A percentile compares a stretch with the other conserved stretches of the same genome.
These are phyloP conservation scores for Colletotrichum navitas DNA, from an alignment of 2,329 filamentous ascomycete species.

Conservation along the genomic window DNA sequence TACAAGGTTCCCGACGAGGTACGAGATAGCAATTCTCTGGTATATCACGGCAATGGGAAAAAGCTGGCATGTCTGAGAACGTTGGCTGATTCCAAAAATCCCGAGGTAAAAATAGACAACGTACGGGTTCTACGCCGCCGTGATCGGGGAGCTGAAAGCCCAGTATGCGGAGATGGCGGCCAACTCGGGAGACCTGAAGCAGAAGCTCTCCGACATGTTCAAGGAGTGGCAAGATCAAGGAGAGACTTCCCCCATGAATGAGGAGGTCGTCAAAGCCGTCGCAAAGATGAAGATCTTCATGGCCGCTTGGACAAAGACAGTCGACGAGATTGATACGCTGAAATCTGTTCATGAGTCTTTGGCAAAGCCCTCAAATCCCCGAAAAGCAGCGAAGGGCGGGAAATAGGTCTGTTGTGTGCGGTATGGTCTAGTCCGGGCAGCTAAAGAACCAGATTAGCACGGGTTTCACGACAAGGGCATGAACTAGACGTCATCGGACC, in stretches of 20 bases:
- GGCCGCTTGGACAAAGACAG: background rate
- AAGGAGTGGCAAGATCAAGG: background rate
- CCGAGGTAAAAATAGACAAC: background rate
- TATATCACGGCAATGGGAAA: accelerated
- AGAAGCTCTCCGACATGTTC: background rate
- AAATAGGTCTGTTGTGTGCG: background rate
- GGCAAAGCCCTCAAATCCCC: background rate
- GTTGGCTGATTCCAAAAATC: background rate
- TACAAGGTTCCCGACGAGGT: background rate
- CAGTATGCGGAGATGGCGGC: background rate
- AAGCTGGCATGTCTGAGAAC: background rate
- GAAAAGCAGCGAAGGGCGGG: background rate
- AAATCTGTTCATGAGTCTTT: no score
- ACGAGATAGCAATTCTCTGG: background rate
- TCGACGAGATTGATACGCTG: background rate
- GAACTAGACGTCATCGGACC: no score
- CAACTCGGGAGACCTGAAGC: accelerated
- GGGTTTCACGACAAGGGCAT: background rate
- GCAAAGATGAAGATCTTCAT: conserved; percentile 5
- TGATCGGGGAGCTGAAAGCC: background rate
- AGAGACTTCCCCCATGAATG: background rate
- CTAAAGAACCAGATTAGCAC: background rate
- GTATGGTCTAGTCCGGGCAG: background rate
- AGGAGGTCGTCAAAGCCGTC: background rate
- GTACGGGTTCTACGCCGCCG: background rate